These are phyloP conservation scores for Flaveria brownii DNA, from an alignment of 129 eudicot species.

Conservation along the genomic window DNA sequence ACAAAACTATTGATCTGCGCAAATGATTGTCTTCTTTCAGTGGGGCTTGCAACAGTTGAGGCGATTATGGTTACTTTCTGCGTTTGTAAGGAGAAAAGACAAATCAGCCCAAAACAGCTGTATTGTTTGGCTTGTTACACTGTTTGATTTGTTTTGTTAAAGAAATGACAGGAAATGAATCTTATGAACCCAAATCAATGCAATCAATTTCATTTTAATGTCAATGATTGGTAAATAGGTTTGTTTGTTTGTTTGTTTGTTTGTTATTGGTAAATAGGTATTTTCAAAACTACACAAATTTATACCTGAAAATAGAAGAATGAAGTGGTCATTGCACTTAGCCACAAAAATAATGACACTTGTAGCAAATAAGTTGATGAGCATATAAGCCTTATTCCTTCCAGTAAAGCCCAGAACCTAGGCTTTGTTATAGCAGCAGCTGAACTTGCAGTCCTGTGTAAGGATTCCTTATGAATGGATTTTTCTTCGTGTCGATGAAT, in stretches of 20 bases:
- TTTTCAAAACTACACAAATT: neutral
- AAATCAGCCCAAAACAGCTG: conserved; percentile 20
- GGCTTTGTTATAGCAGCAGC: conserved; percentile 49
- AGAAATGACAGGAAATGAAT: neutral
- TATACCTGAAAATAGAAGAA: conserved; percentile 94
- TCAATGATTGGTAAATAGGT: neutral
- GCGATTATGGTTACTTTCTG: conserved; percentile 93
- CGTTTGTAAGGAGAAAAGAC: conserved; percentile 13
- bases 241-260: no score
- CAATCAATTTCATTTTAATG: neutral
- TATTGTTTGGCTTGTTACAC: conserved; percentile 7
- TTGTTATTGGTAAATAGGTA: conserved; percentile 6
- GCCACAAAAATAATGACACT: conserved; percentile 77
- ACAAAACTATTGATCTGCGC: conserved; percentile 91
- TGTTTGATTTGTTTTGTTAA: neutral
- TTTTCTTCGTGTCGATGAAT: conserved; percentile 36
- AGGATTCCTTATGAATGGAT: conserved; percentile 40
- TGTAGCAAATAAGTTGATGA: conserved; percentile 73
- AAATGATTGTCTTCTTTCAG: conserved; percentile 73
- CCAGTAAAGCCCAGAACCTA: conserved; percentile 72
- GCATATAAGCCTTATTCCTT: conserved; percentile 72
- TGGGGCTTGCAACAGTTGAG: conserved; percentile 62
- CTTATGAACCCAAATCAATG: neutral
- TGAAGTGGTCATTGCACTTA: conserved; percentile 79
- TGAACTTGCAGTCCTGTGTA: conserved; percentile 38